phyloP scores from a whole-genome alignment of 441 rosid genomes.

The Melastoma candidum region DNA sequence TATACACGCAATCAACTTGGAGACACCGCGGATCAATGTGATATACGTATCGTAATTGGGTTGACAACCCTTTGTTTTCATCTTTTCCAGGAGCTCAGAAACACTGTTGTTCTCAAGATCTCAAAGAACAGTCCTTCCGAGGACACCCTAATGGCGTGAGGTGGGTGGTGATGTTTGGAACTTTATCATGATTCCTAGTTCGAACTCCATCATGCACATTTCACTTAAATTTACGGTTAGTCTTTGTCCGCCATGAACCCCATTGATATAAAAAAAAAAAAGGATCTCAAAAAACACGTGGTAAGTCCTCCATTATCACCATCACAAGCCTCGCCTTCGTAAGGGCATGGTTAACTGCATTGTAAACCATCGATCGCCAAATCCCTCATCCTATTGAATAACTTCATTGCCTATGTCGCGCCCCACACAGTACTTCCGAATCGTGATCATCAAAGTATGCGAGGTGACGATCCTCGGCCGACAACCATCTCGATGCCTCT shows the following conservation, averaged over 20 bases:
- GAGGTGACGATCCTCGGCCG: slow-evolving; percentile 53
- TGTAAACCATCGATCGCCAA: slow-evolving; percentile 55
- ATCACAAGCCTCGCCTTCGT: slow-evolving; percentile 59
- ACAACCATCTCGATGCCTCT: slow-evolving; percentile 29
- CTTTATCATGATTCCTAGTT: too few relatives aligned
- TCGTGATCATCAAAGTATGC: slow-evolving; percentile 79
- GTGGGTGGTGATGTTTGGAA: too few relatives aligned
- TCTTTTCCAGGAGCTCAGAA: slow-evolving; percentile 61
- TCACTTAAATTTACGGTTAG: too few relatives aligned
- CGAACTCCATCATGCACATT: too few relatives aligned
- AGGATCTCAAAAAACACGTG: slow-evolving; percentile 34
- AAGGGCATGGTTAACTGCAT: slow-evolving; percentile 73
- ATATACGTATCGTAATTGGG: slow-evolving; percentile 70
- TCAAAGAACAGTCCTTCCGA: slow-evolving; percentile 25
- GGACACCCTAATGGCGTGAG: too few relatives aligned
- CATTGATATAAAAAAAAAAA: too few relatives aligned
- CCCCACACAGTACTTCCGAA: slow-evolving; percentile 76
- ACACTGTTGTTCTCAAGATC: slow-evolving; percentile 43
- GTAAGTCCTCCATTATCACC: slow-evolving; percentile 65
- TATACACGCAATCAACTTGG: slow-evolving; percentile 50
- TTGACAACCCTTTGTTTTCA: slow-evolving; percentile 57
- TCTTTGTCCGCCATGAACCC: too few relatives aligned
- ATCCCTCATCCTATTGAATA: slow-evolving; percentile 54
- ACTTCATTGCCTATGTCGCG: slow-evolving; percentile 79
- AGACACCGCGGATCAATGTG: slow-evolving; percentile 81